A percentile compares a stretch with the other conserved stretches of the same genome.
phyloP scores from a whole-genome alignment of 768 basidiomycete genomes.

The Lactifluus echinatus region DNA sequence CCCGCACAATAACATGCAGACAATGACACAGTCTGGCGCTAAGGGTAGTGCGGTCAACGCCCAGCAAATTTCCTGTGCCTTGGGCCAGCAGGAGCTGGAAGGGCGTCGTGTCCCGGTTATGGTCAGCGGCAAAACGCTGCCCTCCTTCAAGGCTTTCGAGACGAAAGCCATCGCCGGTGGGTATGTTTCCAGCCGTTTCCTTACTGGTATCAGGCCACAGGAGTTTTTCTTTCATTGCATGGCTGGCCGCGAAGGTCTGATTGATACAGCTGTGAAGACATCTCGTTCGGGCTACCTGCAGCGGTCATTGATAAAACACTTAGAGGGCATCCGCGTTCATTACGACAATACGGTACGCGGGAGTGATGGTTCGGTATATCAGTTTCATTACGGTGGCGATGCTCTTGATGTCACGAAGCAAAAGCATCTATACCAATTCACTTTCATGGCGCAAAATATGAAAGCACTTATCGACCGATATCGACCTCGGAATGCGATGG shows the following conservation, averaged over 20 bases:
- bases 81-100: slow-evolving; percentile 97
- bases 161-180: slow-evolving; percentile 98
- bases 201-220: slow-evolving; percentile 96
- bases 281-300: slow-evolving; percentile 97
- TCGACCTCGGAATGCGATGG: slow-evolving; percentile 48
- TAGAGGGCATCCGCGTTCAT: slow-evolving; percentile 93
- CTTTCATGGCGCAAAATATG: slow-evolving; percentile 86
- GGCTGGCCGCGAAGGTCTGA: slow-evolving; percentile 98
- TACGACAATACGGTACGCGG: slow-evolving; percentile 98
- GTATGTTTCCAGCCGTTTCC: slow-evolving; percentile 95
- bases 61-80: slow-evolving; percentile 92
- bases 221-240: slow-evolving; percentile 99
- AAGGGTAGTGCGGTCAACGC: slow-evolving; percentile 98
- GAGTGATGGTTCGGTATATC: slow-evolving; percentile 86
- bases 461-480: slow-evolving; percentile 67
- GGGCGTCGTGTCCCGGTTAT: slow-evolving; percentile 98
- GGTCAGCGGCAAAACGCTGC: slow-evolving; percentile 97
- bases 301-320: slow-evolving; percentile 95
- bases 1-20: slow-evolving; percentile 98
- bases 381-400: slow-evolving; percentile 97
- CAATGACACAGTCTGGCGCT: slow-evolving; percentile 96
- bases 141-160: slow-evolving; percentile 94
- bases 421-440: slow-evolving; percentile 89
- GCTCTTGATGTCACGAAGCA: slow-evolving; percentile 95
- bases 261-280: slow-evolving; percentile 99